These are phyloP conservation scores for Ascocoryne sarcoides DNA, from an alignment of 2,329 filamentous ascomycete species.

Conservation along the genomic window DNA sequence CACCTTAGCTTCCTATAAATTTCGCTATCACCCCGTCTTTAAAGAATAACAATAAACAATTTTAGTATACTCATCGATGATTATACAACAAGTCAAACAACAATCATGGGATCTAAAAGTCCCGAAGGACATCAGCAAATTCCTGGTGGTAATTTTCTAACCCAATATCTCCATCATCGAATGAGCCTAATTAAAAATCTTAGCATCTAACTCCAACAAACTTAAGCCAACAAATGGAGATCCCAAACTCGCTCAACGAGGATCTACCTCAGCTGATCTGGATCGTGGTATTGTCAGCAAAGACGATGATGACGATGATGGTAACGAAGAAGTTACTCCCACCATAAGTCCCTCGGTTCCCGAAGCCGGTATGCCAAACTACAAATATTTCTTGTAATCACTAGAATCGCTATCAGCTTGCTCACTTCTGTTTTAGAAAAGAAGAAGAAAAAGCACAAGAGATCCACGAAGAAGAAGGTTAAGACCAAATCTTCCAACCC, in stretches of 20 bases:
- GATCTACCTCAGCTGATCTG: constrained; percentile 17
- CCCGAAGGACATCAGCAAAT: constrained; percentile 18
- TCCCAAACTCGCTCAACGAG: constrained; percentile 4
- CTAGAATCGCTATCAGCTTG: neutral
- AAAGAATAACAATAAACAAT: neutral
- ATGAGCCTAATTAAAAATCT: constrained; percentile 1
- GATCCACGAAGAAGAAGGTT: constrained; percentile 64
- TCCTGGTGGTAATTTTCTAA: constrained; percentile 13
- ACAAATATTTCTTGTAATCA: neutral
- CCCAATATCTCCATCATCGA: neutral
- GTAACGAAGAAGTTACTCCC: constrained; percentile 8
- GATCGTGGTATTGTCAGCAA: constrained; percentile 18
- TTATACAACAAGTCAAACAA: constrained; percentile 1
- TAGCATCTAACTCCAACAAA: constrained; percentile 14
- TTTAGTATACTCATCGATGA: constrained; percentile 3
- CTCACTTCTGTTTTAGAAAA: constrained; percentile 12
- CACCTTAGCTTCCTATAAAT: neutral
- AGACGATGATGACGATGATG: constrained; percentile 16
- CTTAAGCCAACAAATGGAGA: constrained; percentile 12
- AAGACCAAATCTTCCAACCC: constrained; percentile 63
- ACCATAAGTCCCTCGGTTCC: constrained; percentile 7
- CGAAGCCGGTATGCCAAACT: constrained; percentile 8
- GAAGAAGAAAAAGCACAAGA: constrained; percentile 73
- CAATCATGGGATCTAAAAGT: constrained; percentile 19
- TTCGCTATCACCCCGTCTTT: neutral